Base-by-base conservation (phyloP, 1,139 yeast genomes). In the Taiozyma sp. region DNA sequence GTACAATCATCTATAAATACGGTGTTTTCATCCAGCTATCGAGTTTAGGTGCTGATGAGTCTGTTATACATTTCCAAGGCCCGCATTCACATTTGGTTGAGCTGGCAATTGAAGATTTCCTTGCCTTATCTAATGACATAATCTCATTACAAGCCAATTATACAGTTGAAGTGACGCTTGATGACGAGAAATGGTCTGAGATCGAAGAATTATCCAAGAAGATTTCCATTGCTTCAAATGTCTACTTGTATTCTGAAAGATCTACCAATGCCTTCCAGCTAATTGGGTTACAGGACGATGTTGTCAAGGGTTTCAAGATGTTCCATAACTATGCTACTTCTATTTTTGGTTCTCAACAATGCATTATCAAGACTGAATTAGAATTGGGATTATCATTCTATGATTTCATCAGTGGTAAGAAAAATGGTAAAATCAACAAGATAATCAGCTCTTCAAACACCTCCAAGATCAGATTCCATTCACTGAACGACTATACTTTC, bases 391-490 rank as follows among this genome's bases (percentile, higher is more conserved):
- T 81, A 49, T 79, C 78, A 44, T 95, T 89, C 61, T 83, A 85
- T 57, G 97, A 91, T 51, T 93, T 93, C 62, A 84, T 93, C 52
- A 87, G 95, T 49, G 99, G 99, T 45, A 93, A 92, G 68, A 93
- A 93, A 67, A 90, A 91, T 67, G 99, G 99, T 47, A 93, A 93
- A 65, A 75, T 93, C 48, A 75, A 83, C 58, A 87, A 92, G 63
- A 88, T 93, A 52, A 83, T 89, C 76, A 87, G 84, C 59, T 80
- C 79, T 56, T 75, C 89, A 29, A 75, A 79, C 48, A 81, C 81
- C 46, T 65, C 79, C 23, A 44, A 51, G 32, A 80, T 93, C 47
- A 79, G 81, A 57, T 81, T 90, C 62, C 68, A 74, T 42, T 81
- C 88, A 4, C 78, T 81, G 60, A 65, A 62, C 60, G 93, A 88